Percentiles rank a stretch among this genome's conserved stretches.
These are phyloP conservation scores for Cucumis cinereus DNA, from an alignment of 306 rosid species.

Conservation along the genomic window DNA sequence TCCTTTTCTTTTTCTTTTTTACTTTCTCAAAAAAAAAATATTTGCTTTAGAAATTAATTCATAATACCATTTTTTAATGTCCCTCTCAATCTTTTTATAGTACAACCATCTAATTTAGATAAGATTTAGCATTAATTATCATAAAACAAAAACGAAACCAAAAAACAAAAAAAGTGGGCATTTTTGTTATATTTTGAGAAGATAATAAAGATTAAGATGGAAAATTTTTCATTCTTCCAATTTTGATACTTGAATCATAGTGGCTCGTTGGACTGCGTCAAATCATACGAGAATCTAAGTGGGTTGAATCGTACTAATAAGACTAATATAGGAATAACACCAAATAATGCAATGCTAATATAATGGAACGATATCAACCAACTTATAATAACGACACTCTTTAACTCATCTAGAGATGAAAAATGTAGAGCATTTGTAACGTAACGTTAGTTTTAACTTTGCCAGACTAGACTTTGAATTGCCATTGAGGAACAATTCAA, in stretches of 20 bases:
- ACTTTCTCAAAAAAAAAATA: neutral
- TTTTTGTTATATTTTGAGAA: neutral
- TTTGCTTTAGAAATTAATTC: neutral
- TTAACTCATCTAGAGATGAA: neutral
- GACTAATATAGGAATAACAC: no score
- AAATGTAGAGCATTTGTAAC: neutral
- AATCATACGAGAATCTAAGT: neutral
- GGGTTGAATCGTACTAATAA: no score
- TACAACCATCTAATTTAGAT: neutral
- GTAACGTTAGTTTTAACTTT: neutral
- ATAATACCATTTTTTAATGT: neutral
- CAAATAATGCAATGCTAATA: no score
- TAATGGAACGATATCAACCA: no score
- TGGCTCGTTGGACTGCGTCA: neutral
- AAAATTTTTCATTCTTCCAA: no score
- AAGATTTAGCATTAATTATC: neutral
- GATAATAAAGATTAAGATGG: neutral
- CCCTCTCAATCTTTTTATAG: neutral
- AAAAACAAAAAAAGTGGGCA: neutral
- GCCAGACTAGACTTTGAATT: no score
- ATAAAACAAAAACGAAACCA: neutral
- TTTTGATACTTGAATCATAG: no score
- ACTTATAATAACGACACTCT: neutral
- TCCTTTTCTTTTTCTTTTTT: no score
- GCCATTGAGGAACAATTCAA: neutral